These are phyloP conservation scores for Solanum clarkiae DNA, from an alignment of 257 asterid species.

Conservation along the genomic window DNA sequence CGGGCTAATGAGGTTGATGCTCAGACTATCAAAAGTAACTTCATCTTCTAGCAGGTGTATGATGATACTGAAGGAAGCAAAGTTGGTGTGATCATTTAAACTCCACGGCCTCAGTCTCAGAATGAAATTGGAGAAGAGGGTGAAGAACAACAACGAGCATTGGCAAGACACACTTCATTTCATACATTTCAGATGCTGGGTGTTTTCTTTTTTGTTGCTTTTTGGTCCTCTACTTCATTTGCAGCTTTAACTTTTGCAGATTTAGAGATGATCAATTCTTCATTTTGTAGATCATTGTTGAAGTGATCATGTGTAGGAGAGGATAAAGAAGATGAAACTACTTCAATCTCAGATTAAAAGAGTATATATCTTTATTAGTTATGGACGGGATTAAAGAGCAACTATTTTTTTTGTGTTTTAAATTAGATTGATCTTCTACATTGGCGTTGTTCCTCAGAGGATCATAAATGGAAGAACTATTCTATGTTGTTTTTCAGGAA, in stretches of 20 bases:
- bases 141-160: constrained; percentile 55
- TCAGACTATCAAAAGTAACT: constrained; percentile 53
- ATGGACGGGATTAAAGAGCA: no score
- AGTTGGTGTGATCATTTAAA: constrained; percentile 42
- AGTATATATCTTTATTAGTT: no score
- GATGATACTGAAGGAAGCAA: constrained; percentile 92
- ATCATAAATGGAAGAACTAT: no score
- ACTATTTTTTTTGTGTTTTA: no score
- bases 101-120: constrained; percentile 20
- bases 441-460: no score
- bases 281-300: neutral
- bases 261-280: neutral
- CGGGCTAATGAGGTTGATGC: constrained; percentile 97
- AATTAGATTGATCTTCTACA: no score
- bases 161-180: constrained; percentile 25
- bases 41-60: constrained; percentile 58
- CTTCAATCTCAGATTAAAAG: neutral
- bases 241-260: neutral
- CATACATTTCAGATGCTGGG: neutral
- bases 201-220: neutral
- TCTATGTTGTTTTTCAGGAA: no score
- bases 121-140: constrained; percentile 37
- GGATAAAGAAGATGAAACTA: neutral
- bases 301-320: neutral
- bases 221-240: neutral